phyloP scores from a whole-genome alignment of 2,329 filamentous ascomycete species.

The Cadophora luteo-olivacea region DNA sequence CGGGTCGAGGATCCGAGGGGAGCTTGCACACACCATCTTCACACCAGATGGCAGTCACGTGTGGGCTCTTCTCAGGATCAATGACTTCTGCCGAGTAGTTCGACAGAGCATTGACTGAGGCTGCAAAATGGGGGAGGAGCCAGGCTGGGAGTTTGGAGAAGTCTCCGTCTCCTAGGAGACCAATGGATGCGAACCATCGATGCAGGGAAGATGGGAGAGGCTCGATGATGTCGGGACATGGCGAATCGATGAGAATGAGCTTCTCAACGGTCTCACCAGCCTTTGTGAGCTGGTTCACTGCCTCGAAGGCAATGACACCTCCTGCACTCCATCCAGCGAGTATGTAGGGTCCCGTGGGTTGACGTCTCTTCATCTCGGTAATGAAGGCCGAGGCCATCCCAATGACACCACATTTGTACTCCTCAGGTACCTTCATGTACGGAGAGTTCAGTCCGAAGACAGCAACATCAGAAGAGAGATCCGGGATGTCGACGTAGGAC shows the following conservation, averaged over 20 bases:
- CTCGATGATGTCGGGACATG: conserved; percentile 71
- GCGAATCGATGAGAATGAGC: conserved; percentile 70
- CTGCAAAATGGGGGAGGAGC: conserved; percentile 76
- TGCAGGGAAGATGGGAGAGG: conserved; percentile 59
- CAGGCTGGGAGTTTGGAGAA: conserved; percentile 71
- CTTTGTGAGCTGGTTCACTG: conserved; percentile 64
- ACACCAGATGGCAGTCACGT: conserved; percentile 73
- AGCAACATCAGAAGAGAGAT: conserved; percentile 52
- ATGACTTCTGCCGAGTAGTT: conserved; percentile 72
- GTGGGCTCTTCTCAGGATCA: conserved; percentile 62
- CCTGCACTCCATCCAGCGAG: conserved; percentile 80
- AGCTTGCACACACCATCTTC: conserved; percentile 75
- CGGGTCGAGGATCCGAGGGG: conserved; percentile 68
- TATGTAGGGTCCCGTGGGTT: conserved; percentile 71
- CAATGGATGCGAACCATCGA: conserved; percentile 74
- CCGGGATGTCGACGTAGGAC: conserved; percentile 42
- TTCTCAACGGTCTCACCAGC: conserved; percentile 63
- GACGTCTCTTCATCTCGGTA: conserved; percentile 72
- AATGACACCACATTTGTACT: conserved; percentile 70
- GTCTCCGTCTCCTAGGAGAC: conserved; percentile 69
- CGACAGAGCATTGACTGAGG: conserved; percentile 71
- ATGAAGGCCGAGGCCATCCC: conserved; percentile 71
- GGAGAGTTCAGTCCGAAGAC: conserved; percentile 71
- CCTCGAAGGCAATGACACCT: conserved; percentile 74
- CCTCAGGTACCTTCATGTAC: conserved; percentile 72